Evolutionary conservation across 257 asterid genomes (phyloP).

Genomic region (Penstemon eatonii): DNA sequence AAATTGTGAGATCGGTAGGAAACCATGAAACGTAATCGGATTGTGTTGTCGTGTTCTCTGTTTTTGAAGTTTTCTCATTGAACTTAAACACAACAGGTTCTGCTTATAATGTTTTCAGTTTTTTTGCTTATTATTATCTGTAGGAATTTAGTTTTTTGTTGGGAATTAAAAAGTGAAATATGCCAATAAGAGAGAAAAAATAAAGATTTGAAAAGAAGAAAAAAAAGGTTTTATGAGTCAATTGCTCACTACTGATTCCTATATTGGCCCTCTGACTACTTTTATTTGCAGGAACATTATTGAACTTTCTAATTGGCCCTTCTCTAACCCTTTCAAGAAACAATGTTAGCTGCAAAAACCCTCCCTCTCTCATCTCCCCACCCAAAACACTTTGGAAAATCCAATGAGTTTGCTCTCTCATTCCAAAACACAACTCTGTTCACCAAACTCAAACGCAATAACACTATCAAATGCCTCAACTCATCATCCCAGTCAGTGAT

Average conservation of each 20-base stretch:
- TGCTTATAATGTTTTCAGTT: not conserved
- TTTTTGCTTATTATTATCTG: not conserved
- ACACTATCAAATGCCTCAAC: conserved; percentile 37
- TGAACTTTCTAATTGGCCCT: conserved; percentile 1
- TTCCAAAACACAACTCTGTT: conserved; percentile 23
- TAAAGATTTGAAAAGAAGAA: not conserved
- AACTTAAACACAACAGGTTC: not conserved
- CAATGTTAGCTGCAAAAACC: conserved; percentile 55
- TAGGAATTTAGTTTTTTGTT: not conserved
- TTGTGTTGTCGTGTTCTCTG: not conserved
- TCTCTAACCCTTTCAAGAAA: conserved; percentile 25
- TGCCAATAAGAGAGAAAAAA: not conserved
- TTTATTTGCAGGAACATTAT: conserved; percentile 1
- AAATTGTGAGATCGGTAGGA: too few species aligned
- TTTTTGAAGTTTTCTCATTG: not conserved
- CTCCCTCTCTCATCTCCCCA: conserved; percentile 38
- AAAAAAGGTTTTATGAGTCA: not conserved
- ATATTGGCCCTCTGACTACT: not conserved
- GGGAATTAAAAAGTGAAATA: not conserved
- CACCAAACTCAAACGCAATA: conserved; percentile 25
- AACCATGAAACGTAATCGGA: too few species aligned
- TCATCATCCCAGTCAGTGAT: conserved; percentile 40
- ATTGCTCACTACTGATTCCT: not conserved
- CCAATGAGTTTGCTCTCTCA: conserved; percentile 28
- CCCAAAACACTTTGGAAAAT: conserved; percentile 22